These are phyloP conservation scores for Rhynchospora breviuscula DNA, from an alignment of 176 grass and related monocot genomes.

Conservation along the genomic window DNA sequence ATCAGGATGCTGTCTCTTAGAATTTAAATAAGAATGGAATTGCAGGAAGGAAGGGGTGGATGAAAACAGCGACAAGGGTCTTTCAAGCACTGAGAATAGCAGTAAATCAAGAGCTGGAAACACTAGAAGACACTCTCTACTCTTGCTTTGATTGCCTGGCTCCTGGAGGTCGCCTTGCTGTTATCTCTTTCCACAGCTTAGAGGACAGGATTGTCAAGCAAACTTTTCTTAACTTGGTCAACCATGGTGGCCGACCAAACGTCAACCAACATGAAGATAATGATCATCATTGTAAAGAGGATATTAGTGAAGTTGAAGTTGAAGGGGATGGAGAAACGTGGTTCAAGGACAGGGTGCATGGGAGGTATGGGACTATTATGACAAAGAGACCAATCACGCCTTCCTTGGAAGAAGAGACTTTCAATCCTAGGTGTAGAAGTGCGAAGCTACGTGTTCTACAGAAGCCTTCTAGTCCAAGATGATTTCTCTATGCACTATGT, in stretches of 20 bases:
- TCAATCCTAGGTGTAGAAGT: slow-evolving; percentile 89
- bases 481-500: neutral
- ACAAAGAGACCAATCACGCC: slow-evolving; percentile 84
- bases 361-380: slow-evolving; percentile 65
- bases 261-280: slow-evolving; percentile 13
- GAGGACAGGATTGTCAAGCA: slow-evolving; percentile 87
- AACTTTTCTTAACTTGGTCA: slow-evolving; percentile 71
- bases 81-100: slow-evolving; percentile 89
- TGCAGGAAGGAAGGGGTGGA: slow-evolving; percentile 85
- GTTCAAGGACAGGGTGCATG: slow-evolving; percentile 50
- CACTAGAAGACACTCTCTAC: slow-evolving; percentile 70
- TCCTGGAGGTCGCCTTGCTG: slow-evolving; percentile 65
- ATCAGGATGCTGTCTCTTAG: neutral
- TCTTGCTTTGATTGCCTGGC: slow-evolving; percentile 71
- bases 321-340: slow-evolving; percentile 38
- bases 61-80: slow-evolving; percentile 90
- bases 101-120: slow-evolving; percentile 72
- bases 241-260: slow-evolving; percentile 14
- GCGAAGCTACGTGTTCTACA: slow-evolving; percentile 81
- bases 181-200: slow-evolving; percentile 90
- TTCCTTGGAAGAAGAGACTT: slow-evolving; percentile 65
- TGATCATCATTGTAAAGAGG: neutral
- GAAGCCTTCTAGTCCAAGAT: slow-evolving; percentile 29
- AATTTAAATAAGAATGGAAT: slow-evolving; percentile 27
- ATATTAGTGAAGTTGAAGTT: slow-evolving; percentile 2